Evolutionary conservation across 441 rosid species (phyloP).

Genomic region (Erysimum cheiri): DNA sequence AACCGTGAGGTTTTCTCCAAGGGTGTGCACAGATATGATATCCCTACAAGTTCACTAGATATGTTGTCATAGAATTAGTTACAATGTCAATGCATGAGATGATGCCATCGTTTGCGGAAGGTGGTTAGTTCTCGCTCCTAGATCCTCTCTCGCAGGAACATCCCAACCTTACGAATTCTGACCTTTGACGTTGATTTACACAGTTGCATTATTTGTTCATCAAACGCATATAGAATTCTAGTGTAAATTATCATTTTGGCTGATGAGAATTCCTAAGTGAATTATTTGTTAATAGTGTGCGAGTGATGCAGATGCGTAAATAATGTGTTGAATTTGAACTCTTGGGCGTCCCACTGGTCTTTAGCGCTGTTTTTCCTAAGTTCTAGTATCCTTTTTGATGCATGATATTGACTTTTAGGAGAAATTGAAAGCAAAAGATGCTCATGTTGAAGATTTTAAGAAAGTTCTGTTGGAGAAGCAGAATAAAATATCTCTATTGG

Average conservation of each 20-base stretch:
- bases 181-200: slow-evolving; percentile 16
- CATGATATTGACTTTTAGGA: slow-evolving; percentile 54
- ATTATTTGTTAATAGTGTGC: slow-evolving; percentile 8
- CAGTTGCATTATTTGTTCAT: slow-evolving; percentile 14
- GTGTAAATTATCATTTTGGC: slow-evolving; percentile 19
- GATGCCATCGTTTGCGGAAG: slow-evolving; percentile 24
- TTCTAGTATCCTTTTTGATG: slow-evolving; percentile 8
- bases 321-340: slow-evolving; percentile 5
- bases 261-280: slow-evolving; percentile 1
- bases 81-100: slow-evolving; percentile 14
- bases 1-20: not conserved
- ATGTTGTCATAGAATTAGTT: slow-evolving; percentile 8
- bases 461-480: slow-evolving; percentile 60
- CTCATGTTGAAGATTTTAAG: slow-evolving; percentile 65
- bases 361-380: not conserved
- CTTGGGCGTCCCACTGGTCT: not conserved
- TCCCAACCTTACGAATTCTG: not conserved
- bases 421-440: slow-evolving; percentile 67
- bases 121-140: slow-evolving; percentile 23
- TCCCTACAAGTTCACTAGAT: slow-evolving; percentile 17
- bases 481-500: slow-evolving; percentile 66
- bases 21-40: slow-evolving; percentile 22
- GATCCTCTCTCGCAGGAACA: not conserved
- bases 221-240: not conserved
- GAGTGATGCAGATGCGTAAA: not conserved